Conservation (phyloP, 108 stramenopile genomes). For the Skeletonema tropicum region DNA sequence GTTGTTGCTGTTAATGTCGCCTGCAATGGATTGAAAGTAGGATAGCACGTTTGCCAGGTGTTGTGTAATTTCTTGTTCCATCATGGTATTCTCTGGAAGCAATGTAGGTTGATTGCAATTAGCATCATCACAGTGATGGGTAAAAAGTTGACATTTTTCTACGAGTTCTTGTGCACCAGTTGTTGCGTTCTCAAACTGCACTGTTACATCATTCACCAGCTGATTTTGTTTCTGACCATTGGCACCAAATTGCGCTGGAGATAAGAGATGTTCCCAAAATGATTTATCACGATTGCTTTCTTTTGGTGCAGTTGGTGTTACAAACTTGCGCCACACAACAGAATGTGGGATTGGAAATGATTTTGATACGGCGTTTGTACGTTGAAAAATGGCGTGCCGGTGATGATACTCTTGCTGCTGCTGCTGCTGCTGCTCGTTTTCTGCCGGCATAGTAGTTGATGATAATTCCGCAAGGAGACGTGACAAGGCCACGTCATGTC, state of each 20-base stretch:
- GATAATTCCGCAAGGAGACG: background rate
- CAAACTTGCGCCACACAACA: slow-evolving; percentile 3
- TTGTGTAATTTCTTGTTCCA: slow-evolving; percentile 24
- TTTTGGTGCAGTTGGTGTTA: background rate
- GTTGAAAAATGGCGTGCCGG: slow-evolving; percentile 12
- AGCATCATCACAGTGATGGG: background rate
- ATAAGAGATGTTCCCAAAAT: slow-evolving; percentile 11
- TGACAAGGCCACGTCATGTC: background rate
- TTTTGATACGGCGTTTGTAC: slow-evolving; percentile 26
- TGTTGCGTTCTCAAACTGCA: slow-evolving; percentile 21
- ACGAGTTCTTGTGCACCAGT: slow-evolving; percentile 24
- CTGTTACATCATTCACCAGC: slow-evolving; percentile 18
- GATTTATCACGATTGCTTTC: slow-evolving; percentile 6
- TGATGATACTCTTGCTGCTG: background rate
- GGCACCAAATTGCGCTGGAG: background rate
- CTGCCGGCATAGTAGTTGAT: background rate
- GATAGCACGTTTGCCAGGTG: slow-evolving; percentile 35
- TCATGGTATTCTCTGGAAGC: slow-evolving; percentile 19
- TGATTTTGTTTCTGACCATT: background rate
- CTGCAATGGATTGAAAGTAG: slow-evolving; percentile 33
- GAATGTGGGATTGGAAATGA: slow-evolving; percentile 24
- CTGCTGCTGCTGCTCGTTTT: background rate
- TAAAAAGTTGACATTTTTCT: slow-evolving; percentile 9
- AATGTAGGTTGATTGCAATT: background rate
- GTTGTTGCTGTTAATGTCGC: background rate